These are phyloP conservation scores for Dimocarpus longan DNA, from an alignment of 345 rosid species.

Conservation along the genomic window DNA sequence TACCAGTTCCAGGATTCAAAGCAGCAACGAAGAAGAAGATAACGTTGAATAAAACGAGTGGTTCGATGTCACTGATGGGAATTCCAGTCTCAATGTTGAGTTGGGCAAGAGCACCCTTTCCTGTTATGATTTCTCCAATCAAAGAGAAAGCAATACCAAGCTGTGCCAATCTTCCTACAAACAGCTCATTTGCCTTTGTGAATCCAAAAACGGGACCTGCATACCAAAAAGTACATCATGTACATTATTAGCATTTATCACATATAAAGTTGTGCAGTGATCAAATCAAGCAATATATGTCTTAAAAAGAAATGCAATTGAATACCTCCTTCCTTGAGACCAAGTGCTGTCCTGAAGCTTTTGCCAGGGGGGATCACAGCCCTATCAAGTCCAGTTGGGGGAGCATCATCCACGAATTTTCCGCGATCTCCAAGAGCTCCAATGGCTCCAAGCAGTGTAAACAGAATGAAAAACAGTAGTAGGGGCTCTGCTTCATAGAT, in stretches of 20 bases:
- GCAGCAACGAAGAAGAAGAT: constrained; percentile 92
- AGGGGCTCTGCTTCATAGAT: constrained; percentile 97
- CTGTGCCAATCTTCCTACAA: constrained; percentile 95
- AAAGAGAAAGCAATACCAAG: constrained; percentile 91
- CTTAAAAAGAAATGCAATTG: neutral
- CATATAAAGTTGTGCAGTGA: too few relatives aligned
- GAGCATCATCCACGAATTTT: constrained; percentile 74
- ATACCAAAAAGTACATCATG: neutral
- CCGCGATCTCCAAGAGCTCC: constrained; percentile 98
- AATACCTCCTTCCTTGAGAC: constrained; percentile 89
- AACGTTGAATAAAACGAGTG: constrained; percentile 87
- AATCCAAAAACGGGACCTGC: constrained; percentile 93
- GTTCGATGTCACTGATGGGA: constrained; percentile 85
- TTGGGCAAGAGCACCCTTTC: constrained; percentile 96
- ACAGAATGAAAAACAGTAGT: constrained; percentile 90
- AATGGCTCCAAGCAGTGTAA: constrained; percentile 93
- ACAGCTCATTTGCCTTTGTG: constrained; percentile 89
- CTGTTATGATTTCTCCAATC: constrained; percentile 91
- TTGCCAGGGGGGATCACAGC: constrained; percentile 93
- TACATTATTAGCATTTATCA: neutral
- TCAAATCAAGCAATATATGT: too few relatives aligned
- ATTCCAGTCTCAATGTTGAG: constrained; percentile 96
- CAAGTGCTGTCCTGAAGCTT: constrained; percentile 62
- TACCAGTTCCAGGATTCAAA: constrained; percentile 90
- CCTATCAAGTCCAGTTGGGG: constrained; percentile 64